A percentile compares a stretch with the other conserved stretches of the same genome.
phyloP scores from a whole-genome alignment of 306 rosid genomes.

The Prunus fruticosa region DNA sequence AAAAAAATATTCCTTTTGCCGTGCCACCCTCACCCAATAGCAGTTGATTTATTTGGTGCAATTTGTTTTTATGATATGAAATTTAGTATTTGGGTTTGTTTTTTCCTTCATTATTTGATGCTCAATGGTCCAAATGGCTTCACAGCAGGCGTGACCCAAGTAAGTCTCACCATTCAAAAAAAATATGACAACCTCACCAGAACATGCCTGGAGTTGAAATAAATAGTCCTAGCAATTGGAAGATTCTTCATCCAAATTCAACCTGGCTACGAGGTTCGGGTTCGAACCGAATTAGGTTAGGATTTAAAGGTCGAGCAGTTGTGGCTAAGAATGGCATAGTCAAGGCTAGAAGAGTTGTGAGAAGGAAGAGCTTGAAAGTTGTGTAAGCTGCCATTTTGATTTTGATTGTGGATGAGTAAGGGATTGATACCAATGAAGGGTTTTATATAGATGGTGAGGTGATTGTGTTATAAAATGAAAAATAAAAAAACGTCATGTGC shows the following conservation, averaged over 20 bases:
- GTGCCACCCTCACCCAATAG: too few species aligned
- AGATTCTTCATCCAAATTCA: constrained; percentile 45
- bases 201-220: constrained; percentile 53
- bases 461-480: too few species aligned
- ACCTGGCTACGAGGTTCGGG: constrained; percentile 23
- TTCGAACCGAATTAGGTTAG: background rate
- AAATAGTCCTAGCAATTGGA: constrained; percentile 59
- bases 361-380: constrained; percentile 7
- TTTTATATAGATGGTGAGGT: too few species aligned
- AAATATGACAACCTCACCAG: constrained; percentile 51
- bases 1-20: too few species aligned
- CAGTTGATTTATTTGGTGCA: too few species aligned
- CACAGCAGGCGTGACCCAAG: constrained; percentile 54
- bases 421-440: too few species aligned
- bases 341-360: constrained; percentile 12
- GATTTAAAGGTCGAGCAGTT: constrained; percentile 9
- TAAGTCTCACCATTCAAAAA: constrained; percentile 54
- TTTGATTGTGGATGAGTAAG: background rate
- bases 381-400: constrained; percentile 26
- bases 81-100: too few species aligned
- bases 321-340: constrained; percentile 9
- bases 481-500: too few species aligned
- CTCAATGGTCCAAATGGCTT: constrained; percentile 43
- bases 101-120: constrained; percentile 14
- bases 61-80: too few species aligned